Evolutionary conservation across 805 yeast species (phyloP), one percentile per base, ranked within the genome.

Genomic region (Candida khao-thaluensis): DNA sequence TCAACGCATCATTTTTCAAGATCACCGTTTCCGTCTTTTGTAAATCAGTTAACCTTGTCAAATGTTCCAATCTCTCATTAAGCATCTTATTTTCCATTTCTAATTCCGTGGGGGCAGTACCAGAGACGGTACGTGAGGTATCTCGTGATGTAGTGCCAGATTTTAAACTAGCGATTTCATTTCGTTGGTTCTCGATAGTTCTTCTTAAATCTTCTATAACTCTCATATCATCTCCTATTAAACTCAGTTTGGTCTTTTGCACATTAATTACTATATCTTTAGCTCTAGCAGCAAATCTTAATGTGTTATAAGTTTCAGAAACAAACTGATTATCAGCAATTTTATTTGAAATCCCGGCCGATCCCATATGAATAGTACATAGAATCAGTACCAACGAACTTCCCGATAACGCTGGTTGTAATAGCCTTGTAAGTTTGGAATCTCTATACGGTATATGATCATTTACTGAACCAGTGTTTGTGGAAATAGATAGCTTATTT

Each of bases 381-480:
- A 91, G 71, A 4, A 93, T 82, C 37, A 87, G 79, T 11, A 91
- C 89, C 24, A 89, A 71, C 2, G 96, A 81, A 22, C 82, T 77
- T 1, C 98, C 98, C 21, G 93, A 82, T 25, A 91, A 69, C 0
- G 97, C 93, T 1, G 96, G 96, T 60, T 93, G 98, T 41, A 91
- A 64, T 22, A 91, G 65, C 42, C 99, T 69, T 0, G 99, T 91
- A 41, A 91, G 74, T 56, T 91, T 91, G 3, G 96, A 87, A 58
- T 91, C 98, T 57, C 99, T 71, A 62, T 87, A 91, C 0, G 97
- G 97, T 24, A 93, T 77, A 56, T 93, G 97, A 10, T 76, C 79
- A 16, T 58, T 57, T 18, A 48, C 49, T 30, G 21, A 48, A 37
- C 34, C 65, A 7, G 62, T 49, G 1, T 66, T 47, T 2, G 63